These are phyloP conservation scores for Combretum micranthum DNA, from an alignment of 345 rosid species.

Conservation along the genomic window DNA sequence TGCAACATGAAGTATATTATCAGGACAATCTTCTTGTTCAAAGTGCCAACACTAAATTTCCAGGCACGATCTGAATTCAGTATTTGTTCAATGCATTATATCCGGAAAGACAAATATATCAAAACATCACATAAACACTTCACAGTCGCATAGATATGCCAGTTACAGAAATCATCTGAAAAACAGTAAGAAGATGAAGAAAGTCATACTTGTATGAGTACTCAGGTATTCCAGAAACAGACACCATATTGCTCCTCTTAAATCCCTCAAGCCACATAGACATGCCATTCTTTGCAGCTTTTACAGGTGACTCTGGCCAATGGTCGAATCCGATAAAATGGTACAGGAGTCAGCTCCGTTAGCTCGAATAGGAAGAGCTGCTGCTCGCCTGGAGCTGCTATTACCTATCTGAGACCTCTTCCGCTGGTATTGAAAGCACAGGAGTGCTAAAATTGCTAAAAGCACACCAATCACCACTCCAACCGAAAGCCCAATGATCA, in stretches of 20 bases:
- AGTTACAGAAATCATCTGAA: not conserved
- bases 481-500: constrained; percentile 81
- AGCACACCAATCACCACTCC: constrained; percentile 91
- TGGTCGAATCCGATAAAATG: constrained; percentile 70
- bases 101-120: too few relatives aligned
- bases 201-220: constrained; percentile 75
- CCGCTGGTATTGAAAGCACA: constrained; percentile 60
- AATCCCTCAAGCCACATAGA: constrained; percentile 78
- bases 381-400: constrained; percentile 82
- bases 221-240: constrained; percentile 89
- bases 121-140: constrained; percentile 7
- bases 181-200: not conserved
- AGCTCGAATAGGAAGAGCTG: constrained; percentile 63
- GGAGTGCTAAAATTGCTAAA: constrained; percentile 55
- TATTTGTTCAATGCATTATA: too few relatives aligned
- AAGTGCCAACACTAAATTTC: too few relatives aligned
- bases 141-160: not conserved
- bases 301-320: constrained; percentile 86
- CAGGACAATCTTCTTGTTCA: too few relatives aligned
- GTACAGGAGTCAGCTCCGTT: constrained; percentile 73
- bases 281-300: constrained; percentile 53
- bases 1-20: too few relatives aligned
- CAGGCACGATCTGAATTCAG: too few relatives aligned
- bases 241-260: constrained; percentile 44
- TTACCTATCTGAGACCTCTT: constrained; percentile 82